A percentile compares a stretch with the other conserved stretches of the same genome.
Conservation (phyloP, 768 basidiomycete species). For the Leucocoprinus leucothites region DNA sequence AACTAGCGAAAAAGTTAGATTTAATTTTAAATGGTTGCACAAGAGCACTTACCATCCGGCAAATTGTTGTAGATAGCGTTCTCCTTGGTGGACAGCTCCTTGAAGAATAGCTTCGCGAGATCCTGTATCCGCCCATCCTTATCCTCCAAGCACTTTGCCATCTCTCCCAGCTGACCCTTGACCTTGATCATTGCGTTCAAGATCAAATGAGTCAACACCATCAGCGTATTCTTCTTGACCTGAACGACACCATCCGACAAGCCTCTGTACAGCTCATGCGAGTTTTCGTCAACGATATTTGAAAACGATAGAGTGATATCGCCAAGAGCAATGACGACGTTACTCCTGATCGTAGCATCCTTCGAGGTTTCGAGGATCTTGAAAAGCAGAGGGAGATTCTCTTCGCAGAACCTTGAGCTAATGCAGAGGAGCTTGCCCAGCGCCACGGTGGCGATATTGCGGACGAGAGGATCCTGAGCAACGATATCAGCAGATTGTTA, state of each 20-base stretch:
- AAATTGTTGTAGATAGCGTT: constrained; percentile 99
- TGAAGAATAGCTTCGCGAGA: constrained; percentile 97
- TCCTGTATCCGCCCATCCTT: constrained; percentile 83
- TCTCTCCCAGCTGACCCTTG: constrained; percentile 98
- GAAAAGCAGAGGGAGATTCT: constrained; percentile 85
- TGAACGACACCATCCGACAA: constrained; percentile 81
- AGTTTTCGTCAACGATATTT: constrained; percentile 95
- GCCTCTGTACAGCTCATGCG: constrained; percentile 91
- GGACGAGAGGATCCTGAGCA: constrained; percentile 75
- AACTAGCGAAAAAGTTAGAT: constrained; percentile 41
- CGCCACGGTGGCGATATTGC: constrained; percentile 82
- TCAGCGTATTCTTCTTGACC: constrained; percentile 99
- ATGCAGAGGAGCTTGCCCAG: constrained; percentile 98
- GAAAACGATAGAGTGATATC: constrained; percentile 99
- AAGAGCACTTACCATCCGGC: constrained; percentile 70
- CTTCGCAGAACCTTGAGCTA: constrained; percentile 90
- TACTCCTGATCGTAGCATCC: constrained; percentile 88
- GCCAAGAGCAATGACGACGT: constrained; percentile 96
- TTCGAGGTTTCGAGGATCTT: constrained; percentile 90
- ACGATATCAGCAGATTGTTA: background rate
- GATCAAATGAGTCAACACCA: constrained; percentile 97
- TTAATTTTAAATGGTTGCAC: background rate
- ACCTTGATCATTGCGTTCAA: constrained; percentile 99
- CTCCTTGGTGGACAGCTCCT: constrained; percentile 92
- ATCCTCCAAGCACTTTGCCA: constrained; percentile 99